Conservation (phyloP, 352 stramenopile genomes). For the Globisporangium orthogonon region DNA sequence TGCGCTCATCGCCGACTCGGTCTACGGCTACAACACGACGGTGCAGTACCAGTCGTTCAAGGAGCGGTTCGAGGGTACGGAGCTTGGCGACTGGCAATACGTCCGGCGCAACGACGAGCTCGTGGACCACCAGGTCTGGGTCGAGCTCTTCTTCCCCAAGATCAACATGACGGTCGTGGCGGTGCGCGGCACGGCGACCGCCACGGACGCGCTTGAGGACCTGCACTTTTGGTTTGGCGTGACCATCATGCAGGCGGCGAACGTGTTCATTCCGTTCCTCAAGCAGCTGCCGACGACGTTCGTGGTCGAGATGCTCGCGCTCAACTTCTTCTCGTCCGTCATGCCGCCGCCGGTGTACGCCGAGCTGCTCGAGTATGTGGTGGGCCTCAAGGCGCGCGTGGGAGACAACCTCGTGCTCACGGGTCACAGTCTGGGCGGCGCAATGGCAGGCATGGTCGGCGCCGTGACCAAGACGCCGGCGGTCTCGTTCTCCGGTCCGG, state of each 20-base stretch:
- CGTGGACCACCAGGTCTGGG: conserved; percentile 71
- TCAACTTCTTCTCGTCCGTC: conserved; percentile 56
- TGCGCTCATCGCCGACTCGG: conserved; percentile 74
- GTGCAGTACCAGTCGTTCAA: conserved; percentile 71
- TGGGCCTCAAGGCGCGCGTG: conserved; percentile 46
- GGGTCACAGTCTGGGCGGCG: conserved; percentile 75
- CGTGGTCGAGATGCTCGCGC: conserved; percentile 80
- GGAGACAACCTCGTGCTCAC: conserved; percentile 75
- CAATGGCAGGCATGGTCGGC: conserved; percentile 83
- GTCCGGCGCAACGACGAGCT: conserved; percentile 62
- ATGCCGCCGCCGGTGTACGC: conserved; percentile 80
- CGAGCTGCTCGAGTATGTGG: conserved; percentile 62
- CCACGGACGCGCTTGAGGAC: conserved; percentile 79
- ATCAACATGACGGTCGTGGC: conserved; percentile 86
- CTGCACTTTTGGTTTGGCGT: conserved; percentile 87
- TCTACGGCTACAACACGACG: conserved; percentile 74
- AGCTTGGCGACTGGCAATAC: conserved; percentile 70
- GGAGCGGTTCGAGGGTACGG: conserved; percentile 77
- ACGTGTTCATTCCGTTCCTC: conserved; percentile 83
- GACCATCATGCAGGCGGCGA: conserved; percentile 80
- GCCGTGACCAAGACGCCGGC: conserved; percentile 74
- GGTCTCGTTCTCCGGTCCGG: conserved; percentile 78
- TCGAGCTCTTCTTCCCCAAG: conserved; percentile 75
- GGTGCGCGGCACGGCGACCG: conserved; percentile 75
- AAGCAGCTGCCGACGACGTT: conserved; percentile 76